These are phyloP conservation scores for Endocalyx cinctus DNA, from an alignment of 2,329 filamentous ascomycete genomes.

Conservation along the genomic window DNA sequence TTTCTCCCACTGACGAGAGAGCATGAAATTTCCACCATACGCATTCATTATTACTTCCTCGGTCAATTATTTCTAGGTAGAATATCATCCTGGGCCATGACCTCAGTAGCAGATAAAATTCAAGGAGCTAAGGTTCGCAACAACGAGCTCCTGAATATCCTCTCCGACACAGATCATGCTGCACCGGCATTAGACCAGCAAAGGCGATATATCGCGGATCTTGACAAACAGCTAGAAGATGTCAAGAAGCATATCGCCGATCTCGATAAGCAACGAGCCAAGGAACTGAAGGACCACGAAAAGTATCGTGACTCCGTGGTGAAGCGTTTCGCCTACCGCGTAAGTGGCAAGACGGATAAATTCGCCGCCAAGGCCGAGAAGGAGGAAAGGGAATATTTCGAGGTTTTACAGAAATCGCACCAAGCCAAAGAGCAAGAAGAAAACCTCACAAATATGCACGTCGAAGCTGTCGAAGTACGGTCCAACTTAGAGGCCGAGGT, in stretches of 20 bases:
- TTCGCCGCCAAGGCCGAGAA: slow-evolving; percentile 45
- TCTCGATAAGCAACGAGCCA: slow-evolving; percentile 36
- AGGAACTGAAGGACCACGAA: slow-evolving; percentile 47
- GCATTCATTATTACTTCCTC: no score
- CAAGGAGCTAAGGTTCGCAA: slow-evolving; percentile 35
- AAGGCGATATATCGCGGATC: slow-evolving; percentile 37
- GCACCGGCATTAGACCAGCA: slow-evolving; percentile 41
- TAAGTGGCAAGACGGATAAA: slow-evolving; percentile 43
- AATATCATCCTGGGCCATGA: no score
- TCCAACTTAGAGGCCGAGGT: slow-evolving; percentile 31
- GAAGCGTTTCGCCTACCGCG: slow-evolving; percentile 46
- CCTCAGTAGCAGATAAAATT: slow-evolving; percentile 32
- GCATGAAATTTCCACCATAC: no score
- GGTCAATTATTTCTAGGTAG: no score
- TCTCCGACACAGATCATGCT: slow-evolving; percentile 47
- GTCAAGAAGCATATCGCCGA: slow-evolving; percentile 33
- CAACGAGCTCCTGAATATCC: slow-evolving; percentile 37
- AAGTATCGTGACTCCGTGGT: slow-evolving; percentile 49
- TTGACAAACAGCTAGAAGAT: slow-evolving; percentile 35
- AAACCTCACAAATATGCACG: slow-evolving; percentile 34
- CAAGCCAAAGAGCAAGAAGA: slow-evolving; percentile 38
- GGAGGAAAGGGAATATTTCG: slow-evolving; percentile 52
- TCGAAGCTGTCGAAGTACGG: slow-evolving; percentile 33
- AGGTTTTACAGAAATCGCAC: slow-evolving; percentile 44
- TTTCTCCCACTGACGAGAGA: no score